Evolutionary conservation across 495 filamentous ascomycete species (phyloP).

Genomic region (Neurospora hispaniola): DNA sequence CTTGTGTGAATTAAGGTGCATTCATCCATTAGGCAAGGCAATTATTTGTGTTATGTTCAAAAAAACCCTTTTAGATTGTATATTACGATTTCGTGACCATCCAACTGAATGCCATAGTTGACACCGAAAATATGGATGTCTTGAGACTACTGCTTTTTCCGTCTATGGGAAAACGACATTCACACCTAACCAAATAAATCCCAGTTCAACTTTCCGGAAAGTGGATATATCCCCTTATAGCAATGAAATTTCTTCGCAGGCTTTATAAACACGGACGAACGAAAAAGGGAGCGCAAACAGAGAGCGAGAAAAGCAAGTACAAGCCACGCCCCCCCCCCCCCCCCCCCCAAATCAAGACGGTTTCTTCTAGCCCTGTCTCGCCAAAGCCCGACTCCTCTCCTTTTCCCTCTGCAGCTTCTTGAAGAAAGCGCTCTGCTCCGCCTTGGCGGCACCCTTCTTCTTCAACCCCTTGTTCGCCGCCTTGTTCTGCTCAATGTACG

Average conservation of each 20-base stretch:
- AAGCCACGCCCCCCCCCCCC: too few species aligned
- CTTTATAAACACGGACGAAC: neutral
- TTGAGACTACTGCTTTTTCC: neutral
- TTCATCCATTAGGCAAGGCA: too few species aligned
- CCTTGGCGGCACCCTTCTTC: conserved; percentile 53
- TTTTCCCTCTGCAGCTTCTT: conserved; percentile 74
- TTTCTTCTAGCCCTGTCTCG: neutral
- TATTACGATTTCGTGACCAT: neutral
- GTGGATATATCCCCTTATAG: neutral
- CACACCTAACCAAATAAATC: neutral
- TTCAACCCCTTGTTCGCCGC: conserved; percentile 60
- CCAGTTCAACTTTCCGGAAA: neutral
- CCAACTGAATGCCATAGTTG: neutral
- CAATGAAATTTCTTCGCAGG: neutral
- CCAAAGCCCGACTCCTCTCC: conserved; percentile 11
- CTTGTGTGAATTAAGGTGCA: too few species aligned
- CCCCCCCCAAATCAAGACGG: neutral
- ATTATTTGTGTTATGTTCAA: too few species aligned
- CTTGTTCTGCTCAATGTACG: conserved; percentile 85
- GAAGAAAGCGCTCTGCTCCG: conserved; percentile 48
- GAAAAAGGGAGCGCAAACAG: neutral
- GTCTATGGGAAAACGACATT: neutral
- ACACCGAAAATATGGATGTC: neutral
- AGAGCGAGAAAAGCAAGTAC: too few species aligned
- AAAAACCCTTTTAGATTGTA: too few species aligned